These are phyloP conservation scores for Sanguinoderma infundibulare DNA, from an alignment of 1,284 basidiomycete species.

Conservation along the genomic window DNA sequence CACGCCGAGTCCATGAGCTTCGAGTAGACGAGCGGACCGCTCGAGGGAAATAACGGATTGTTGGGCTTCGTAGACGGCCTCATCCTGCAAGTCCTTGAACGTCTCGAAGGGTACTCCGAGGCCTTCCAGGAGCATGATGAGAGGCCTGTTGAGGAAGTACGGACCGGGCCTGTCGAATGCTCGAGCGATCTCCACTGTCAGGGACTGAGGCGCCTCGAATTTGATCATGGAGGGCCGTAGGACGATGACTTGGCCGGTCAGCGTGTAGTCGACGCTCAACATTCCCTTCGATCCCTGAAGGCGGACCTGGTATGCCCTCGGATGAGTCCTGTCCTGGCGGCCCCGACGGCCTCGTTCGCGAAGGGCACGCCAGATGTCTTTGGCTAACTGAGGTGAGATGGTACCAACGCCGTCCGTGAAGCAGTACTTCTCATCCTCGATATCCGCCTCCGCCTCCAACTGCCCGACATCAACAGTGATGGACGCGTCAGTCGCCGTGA, in stretches of 20 bases:
- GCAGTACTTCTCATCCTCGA: conserved; percentile 43
- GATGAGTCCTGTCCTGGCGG: conserved; percentile 41
- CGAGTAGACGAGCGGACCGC: conserved; percentile 52
- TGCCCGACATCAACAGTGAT: conserved; percentile 58
- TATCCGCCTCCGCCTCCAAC: conserved; percentile 50
- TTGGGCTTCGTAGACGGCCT: conserved; percentile 52
- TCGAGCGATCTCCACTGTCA: conserved; percentile 73
- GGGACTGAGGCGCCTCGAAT: conserved; percentile 58
- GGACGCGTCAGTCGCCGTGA: conserved; percentile 71
- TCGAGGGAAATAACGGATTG: conserved; percentile 47
- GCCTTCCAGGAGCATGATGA: conserved; percentile 71
- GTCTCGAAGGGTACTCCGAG: conserved; percentile 55
- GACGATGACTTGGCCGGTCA: conserved; percentile 62
- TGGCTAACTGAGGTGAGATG: conserved; percentile 63
- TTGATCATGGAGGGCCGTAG: conserved; percentile 78
- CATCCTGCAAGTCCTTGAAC: conserved; percentile 60
- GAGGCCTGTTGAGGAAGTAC: conserved; percentile 68
- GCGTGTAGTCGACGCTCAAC: conserved; percentile 62
- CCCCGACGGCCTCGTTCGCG: conserved; percentile 44
- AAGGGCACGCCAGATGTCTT: conserved; percentile 53
- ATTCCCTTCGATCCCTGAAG: conserved; percentile 73
- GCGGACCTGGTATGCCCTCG: conserved; percentile 62
- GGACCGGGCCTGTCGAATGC: conserved; percentile 63
- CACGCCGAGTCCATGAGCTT: conserved; percentile 45
- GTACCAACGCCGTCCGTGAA: conserved; percentile 78